Evolutionary conservation across 164 flowering plant species (phyloP).

Genomic region (Warburgia ugandensis): DNA sequence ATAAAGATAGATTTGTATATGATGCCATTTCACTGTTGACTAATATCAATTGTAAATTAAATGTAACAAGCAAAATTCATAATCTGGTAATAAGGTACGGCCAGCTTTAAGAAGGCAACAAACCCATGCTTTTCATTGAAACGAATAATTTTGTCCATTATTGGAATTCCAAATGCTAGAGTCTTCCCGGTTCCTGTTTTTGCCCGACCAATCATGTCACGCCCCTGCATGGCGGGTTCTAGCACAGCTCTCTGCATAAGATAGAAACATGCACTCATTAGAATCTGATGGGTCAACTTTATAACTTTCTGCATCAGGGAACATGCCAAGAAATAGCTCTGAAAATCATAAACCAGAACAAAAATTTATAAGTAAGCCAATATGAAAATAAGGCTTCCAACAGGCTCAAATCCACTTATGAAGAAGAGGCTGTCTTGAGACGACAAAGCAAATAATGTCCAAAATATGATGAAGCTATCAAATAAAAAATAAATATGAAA

Average conservation of each 20-base stretch:
- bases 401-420: too few relatives aligned
- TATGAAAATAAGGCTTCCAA: too few relatives aligned
- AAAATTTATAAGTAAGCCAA: too few relatives aligned
- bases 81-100: too few relatives aligned
- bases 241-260: conserved; percentile 68
- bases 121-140: conserved; percentile 82
- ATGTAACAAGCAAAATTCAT: background rate
- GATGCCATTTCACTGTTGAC: background rate
- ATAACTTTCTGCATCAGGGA: background rate
- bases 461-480: too few relatives aligned
- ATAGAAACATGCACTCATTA: background rate
- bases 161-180: conserved; percentile 94
- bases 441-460: too few relatives aligned
- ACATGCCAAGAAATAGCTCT: background rate
- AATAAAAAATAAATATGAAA: too few relatives aligned
- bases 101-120: conserved; percentile 23
- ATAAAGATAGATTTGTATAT: background rate
- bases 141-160: conserved; percentile 67
- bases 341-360: too few relatives aligned
- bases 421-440: too few relatives aligned
- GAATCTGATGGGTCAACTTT: background rate
- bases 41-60: background rate
- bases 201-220: conserved; percentile 91
- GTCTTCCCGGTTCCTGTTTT: conserved; percentile 97
- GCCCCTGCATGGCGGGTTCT: conserved; percentile 97